Conservation (phyloP, 2,329 filamentous ascomycete species). For the Hypoxylon sp. region DNA sequence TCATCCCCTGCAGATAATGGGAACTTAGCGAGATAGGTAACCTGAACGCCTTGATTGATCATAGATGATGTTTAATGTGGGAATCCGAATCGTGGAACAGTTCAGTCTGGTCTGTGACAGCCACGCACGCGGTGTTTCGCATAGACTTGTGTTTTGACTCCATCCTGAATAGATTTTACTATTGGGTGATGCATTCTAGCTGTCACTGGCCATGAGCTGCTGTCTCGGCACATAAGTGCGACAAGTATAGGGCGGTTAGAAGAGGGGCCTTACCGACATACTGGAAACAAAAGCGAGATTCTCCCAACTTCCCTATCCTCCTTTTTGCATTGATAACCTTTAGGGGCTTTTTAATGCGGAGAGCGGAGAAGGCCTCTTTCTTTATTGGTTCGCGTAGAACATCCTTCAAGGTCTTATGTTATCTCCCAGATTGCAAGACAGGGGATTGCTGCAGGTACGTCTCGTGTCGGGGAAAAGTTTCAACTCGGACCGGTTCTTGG, state of each 20-base stretch:
- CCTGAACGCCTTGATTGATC: neutral
- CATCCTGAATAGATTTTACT: neutral
- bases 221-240: neutral
- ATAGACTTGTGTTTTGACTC: neutral
- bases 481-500: conserved; percentile 39
- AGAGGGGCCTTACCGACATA: conserved; percentile 23
- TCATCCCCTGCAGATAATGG: conserved; percentile 21
- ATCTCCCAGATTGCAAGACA: conserved; percentile 42
- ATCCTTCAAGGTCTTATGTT: conserved; percentile 19
- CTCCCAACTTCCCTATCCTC: conserved; percentile 15
- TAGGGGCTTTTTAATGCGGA: conserved; percentile 36
- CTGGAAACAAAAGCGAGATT: conserved; percentile 26
- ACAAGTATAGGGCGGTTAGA: neutral
- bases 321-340: conserved; percentile 33
- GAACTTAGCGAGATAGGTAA: conserved; percentile 12
- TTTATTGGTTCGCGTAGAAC: conserved; percentile 36
- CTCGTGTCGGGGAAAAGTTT: conserved; percentile 45
- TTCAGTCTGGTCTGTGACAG: conserved; percentile 11
- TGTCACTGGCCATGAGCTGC: neutral
- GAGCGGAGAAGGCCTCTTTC: conserved; percentile 13
- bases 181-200: conserved; percentile 5
- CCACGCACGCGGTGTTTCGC: neutral
- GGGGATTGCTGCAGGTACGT: conserved; percentile 49
- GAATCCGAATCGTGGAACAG: conserved; percentile 12
- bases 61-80: conserved; percentile 9